These are phyloP conservation scores for Teratosphaeria viscida DNA, from an alignment of 2,329 filamentous ascomycete genomes.

Conservation along the genomic window DNA sequence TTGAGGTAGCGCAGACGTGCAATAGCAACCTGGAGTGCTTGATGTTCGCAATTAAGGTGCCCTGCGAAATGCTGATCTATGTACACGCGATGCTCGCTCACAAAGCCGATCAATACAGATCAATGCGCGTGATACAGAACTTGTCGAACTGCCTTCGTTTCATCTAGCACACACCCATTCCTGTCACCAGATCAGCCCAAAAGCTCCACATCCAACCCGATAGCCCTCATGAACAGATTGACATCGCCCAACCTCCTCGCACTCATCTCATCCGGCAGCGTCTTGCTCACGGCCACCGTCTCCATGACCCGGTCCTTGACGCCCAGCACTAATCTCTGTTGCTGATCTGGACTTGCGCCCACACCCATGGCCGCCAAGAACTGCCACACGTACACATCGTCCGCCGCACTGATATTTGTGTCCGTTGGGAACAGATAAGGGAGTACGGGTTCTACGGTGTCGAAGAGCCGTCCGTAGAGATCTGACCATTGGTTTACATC, in stretches of 20 bases:
- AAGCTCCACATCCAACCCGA: conserved; percentile 90
- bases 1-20: no score
- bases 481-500: conserved; percentile 74
- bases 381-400: conserved; percentile 97
- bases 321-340: conserved; percentile 84
- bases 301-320: conserved; percentile 98
- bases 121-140: background rate
- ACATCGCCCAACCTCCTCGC: conserved; percentile 78
- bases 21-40: background rate
- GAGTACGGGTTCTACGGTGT: conserved; percentile 71
- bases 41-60: background rate
- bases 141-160: background rate
- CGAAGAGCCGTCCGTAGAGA: conserved; percentile 80
- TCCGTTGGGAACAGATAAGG: conserved; percentile 81
- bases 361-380: conserved; percentile 93
- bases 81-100: background rate
- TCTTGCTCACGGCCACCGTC: conserved; percentile 81
- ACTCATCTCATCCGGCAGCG: conserved; percentile 75
- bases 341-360: conserved; percentile 84
- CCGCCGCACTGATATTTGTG: conserved; percentile 56
- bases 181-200: conserved; percentile 38
- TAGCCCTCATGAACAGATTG: conserved; percentile 96
- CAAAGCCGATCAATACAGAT: background rate
- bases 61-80: background rate
- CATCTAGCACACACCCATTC: background rate